These are phyloP conservation scores for Onygena corvina DNA, from an alignment of 2,329 filamentous ascomycete species.

Conservation along the genomic window DNA sequence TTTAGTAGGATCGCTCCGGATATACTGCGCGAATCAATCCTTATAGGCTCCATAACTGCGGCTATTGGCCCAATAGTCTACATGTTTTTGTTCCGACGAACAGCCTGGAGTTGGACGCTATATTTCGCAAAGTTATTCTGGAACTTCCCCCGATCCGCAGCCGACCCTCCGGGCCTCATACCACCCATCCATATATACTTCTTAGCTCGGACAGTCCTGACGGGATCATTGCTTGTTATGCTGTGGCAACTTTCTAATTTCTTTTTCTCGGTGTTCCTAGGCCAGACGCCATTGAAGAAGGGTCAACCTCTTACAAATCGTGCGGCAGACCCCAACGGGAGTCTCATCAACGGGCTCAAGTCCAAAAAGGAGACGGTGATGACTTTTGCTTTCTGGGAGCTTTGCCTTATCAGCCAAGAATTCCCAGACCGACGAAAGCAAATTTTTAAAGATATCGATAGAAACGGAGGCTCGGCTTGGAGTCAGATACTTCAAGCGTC, in stretches of 20 bases:
- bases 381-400: constrained; percentile 84
- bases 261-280: constrained; percentile 69
- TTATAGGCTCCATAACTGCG: constrained; percentile 30
- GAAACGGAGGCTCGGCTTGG: constrained; percentile 68
- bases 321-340: constrained; percentile 84
- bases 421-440: constrained; percentile 64
- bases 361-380: constrained; percentile 68
- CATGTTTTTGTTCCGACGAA: constrained; percentile 47
- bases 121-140: constrained; percentile 60
- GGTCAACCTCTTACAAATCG: constrained; percentile 71
- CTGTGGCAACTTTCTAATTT: constrained; percentile 68
- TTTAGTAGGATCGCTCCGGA: constrained; percentile 27
- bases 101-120: constrained; percentile 58
- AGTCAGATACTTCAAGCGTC: constrained; percentile 62
- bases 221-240: constrained; percentile 55
- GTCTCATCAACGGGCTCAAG: constrained; percentile 69
- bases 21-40: constrained; percentile 25
- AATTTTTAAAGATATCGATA: constrained; percentile 79
- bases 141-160: constrained; percentile 60
- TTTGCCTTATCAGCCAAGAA: constrained; percentile 63
- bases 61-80: constrained; percentile 48
- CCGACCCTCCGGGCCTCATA: constrained; percentile 42
- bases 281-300: constrained; percentile 70
- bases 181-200: constrained; percentile 49
- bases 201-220: constrained; percentile 44